A percentile compares a stretch with the other conserved stretches of the same genome.
These are phyloP conservation scores for Leishmania amazonensis DNA, from an alignment of 208 protist genomes.

Conservation along the genomic window DNA sequence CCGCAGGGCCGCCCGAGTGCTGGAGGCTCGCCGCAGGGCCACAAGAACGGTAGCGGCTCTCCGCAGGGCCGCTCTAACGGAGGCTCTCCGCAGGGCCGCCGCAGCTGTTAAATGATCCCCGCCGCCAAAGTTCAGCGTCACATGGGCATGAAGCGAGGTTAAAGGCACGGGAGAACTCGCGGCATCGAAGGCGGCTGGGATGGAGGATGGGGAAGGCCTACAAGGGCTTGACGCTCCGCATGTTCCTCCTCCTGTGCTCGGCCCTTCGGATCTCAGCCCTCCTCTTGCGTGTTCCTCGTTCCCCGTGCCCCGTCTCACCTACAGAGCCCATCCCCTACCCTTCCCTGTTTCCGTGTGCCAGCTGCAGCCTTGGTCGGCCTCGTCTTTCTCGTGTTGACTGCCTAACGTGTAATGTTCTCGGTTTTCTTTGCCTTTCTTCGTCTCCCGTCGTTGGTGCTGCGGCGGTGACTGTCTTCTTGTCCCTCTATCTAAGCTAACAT, in stretches of 20 bases:
- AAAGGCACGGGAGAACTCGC: background rate
- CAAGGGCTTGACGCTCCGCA: background rate
- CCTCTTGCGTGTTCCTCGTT: background rate
- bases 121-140: background rate
- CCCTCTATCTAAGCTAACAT: background rate
- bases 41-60: background rate
- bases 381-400: background rate
- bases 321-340: background rate
- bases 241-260: background rate
- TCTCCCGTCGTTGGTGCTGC: background rate
- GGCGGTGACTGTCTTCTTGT: background rate
- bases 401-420: slow-evolving; percentile 2
- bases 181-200: background rate
- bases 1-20: slow-evolving; percentile 30
- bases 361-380: background rate
- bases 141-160: background rate
- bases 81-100: slow-evolving; percentile 21
- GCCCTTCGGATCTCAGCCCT: background rate
- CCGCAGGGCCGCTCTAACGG: slow-evolving; percentile 27
- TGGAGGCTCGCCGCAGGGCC: slow-evolving; percentile 24
- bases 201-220: background rate
- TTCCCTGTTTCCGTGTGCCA: background rate
- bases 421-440: background rate
- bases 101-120: slow-evolving; percentile 10
- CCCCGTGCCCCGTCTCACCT: background rate